phyloP scores from a whole-genome alignment of 2,329 filamentous ascomycete genomes.

The Pseudogymnoascus sp. region DNA sequence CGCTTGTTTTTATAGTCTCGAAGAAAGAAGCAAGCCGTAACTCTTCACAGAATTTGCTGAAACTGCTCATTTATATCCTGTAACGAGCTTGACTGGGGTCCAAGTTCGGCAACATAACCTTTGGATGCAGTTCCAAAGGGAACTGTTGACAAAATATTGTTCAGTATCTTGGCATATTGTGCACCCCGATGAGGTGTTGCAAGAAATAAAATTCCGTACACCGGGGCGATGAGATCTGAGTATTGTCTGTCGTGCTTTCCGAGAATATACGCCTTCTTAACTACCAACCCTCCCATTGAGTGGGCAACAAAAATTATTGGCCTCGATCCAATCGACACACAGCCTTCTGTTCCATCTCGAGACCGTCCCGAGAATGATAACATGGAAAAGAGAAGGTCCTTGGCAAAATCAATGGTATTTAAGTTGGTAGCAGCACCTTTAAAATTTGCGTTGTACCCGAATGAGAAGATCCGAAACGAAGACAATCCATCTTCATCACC shows the following conservation, averaged over 20 bases:
- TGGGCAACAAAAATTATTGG: conserved; percentile 30
- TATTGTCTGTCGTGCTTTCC: conserved; percentile 20
- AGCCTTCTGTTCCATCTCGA: conserved; percentile 1
- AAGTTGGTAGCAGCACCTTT: not conserved
- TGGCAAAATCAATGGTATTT: conserved; percentile 24
- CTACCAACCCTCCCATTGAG: conserved; percentile 33
- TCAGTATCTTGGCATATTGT: conserved; percentile 23
- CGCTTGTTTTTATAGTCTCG: conserved; percentile 30
- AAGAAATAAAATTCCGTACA: conserved; percentile 31
- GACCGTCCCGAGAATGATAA: conserved; percentile 7
- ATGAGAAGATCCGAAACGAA: conserved; percentile 28
- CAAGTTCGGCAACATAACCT: conserved; percentile 33
- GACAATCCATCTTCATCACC: conserved; percentile 25
- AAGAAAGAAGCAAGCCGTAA: conserved; percentile 33
- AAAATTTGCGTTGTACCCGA: conserved; percentile 28
- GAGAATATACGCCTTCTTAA: conserved; percentile 31
- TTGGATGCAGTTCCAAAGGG: conserved; percentile 17
- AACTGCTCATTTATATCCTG: conserved; percentile 38
- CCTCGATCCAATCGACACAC: not conserved
- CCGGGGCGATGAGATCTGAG: conserved; percentile 16
- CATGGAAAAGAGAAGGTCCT: conserved; percentile 22
- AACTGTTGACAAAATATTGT: conserved; percentile 18
- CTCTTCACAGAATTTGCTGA: conserved; percentile 22
- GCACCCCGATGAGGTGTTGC: conserved; percentile 33
- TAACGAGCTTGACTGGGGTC: conserved; percentile 28